These are phyloP conservation scores for Entrophospora sp. DNA, from an alignment of 192 early-diverging fungal species.

Conservation along the genomic window DNA sequence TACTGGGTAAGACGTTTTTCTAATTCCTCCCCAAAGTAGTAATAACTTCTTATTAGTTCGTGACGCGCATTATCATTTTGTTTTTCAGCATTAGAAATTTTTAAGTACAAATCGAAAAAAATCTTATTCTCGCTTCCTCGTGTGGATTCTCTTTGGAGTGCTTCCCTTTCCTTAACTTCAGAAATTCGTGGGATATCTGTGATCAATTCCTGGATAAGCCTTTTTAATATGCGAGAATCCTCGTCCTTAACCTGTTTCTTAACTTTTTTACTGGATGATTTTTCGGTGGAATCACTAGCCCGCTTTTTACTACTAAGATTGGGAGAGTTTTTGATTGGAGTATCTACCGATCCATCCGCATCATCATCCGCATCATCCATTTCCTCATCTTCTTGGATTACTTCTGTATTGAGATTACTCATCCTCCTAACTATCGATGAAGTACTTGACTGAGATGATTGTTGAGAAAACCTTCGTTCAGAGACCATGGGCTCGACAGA, in stretches of 20 bases:
- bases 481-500: not conserved
- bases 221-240: conserved; percentile 14
- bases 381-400: not conserved
- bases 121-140: not conserved
- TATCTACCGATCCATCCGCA: not conserved
- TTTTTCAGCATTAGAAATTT: conserved; percentile 3
- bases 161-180: conserved; percentile 7
- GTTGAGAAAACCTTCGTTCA: not conserved
- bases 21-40: not conserved
- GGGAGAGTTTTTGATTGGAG: not conserved
- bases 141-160: conserved; percentile 5
- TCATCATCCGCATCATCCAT: conserved; percentile 1
- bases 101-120: conserved; percentile 4
- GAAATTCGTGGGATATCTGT: conserved; percentile 3
- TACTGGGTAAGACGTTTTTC: not conserved
- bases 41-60: not conserved
- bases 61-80: not conserved
- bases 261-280: not conserved
- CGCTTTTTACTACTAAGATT: not conserved
- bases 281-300: not conserved
- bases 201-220: not conserved
- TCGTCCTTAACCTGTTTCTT: conserved; percentile 3
- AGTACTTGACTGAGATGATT: not conserved
- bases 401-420: not conserved
- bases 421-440: not conserved